Percentiles rank a stretch among this genome's conserved stretches.
phyloP scores from a whole-genome alignment of 306 rosid species.

The Prosopis cineraria region DNA sequence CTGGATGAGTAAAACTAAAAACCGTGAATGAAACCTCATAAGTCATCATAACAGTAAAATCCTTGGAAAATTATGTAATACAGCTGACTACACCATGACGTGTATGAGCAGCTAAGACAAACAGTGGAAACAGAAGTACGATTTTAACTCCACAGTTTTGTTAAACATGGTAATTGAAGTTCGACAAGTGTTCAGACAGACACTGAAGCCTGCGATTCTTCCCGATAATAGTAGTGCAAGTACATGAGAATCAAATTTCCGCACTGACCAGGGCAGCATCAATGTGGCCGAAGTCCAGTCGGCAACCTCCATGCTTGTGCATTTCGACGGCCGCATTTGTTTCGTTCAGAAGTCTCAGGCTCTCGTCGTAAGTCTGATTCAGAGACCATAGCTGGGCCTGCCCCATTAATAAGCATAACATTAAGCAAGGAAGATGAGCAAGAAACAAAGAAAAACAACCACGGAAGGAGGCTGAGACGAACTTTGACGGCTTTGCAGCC shows the following conservation, averaged over 20 bases:
- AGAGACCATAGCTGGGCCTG: conserved; percentile 77
- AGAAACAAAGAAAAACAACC: not conserved
- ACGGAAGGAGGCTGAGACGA: not conserved
- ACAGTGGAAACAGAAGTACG: not conserved
- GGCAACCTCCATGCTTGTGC: conserved; percentile 73
- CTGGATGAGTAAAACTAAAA: not conserved
- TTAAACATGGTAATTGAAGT: not conserved
- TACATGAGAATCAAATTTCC: not conserved
- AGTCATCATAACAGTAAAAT: not conserved
- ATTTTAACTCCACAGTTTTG: not conserved
- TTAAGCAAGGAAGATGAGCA: not conserved
- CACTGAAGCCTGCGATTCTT: not conserved
- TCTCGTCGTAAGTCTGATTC: conserved; percentile 67
- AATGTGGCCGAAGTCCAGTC: conserved; percentile 66
- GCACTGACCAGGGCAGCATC: conserved; percentile 64
- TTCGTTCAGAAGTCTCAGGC: conserved; percentile 73
- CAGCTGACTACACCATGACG: not conserved
- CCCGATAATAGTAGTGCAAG: not conserved
- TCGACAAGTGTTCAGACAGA: not conserved
- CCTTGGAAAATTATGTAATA: not conserved
- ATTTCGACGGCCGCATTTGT: conserved; percentile 91
- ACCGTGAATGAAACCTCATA: not conserved
- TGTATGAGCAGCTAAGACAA: not conserved
- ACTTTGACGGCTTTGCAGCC: conserved; percentile 83
- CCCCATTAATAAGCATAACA: conserved; percentile 25